phyloP scores from a whole-genome alignment of 331 rosid genomes.

The Malus hybrid region DNA sequence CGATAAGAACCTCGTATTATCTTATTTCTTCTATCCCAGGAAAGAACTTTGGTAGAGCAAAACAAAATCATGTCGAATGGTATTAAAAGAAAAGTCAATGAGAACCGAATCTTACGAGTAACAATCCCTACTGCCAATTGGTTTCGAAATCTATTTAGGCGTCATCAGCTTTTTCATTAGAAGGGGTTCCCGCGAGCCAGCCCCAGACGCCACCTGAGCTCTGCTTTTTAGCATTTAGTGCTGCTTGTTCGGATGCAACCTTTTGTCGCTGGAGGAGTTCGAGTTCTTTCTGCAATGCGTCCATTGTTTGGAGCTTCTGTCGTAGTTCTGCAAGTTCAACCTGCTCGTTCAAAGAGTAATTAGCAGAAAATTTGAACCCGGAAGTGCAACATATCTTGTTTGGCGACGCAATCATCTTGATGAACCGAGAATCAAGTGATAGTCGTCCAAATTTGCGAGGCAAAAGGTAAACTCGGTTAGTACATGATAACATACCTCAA shows the following conservation, averaged over 20 bases:
- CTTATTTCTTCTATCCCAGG: constrained; percentile 40
- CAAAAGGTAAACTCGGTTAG: not conserved
- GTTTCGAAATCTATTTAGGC: constrained; percentile 22
- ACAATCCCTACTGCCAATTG: constrained; percentile 18
- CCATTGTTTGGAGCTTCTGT: constrained; percentile 89
- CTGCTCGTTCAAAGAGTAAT: constrained; percentile 31
- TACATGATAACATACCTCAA: constrained; percentile 51
- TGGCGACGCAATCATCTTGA: not conserved
- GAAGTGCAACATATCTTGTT: not conserved
- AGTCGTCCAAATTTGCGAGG: not conserved
- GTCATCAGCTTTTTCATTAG: constrained; percentile 27
- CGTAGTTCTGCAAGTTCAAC: constrained; percentile 87
- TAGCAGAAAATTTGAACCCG: not conserved
- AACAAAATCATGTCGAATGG: constrained; percentile 17
- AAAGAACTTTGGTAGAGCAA: constrained; percentile 21
- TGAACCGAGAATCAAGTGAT: not conserved
- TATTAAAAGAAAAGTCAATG: constrained; percentile 15
- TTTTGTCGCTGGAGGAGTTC: constrained; percentile 90
- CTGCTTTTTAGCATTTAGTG: constrained; percentile 57
- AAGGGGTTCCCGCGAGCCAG: constrained; percentile 83
- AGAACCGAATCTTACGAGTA: constrained; percentile 28
- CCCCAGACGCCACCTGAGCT: constrained; percentile 90
- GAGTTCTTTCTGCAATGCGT: constrained; percentile 77
- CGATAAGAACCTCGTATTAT: constrained; percentile 28
- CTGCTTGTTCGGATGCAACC: constrained; percentile 86